Evolutionary conservation across 2,329 filamentous ascomycete species (phyloP), one percentile per base, ranked within the genome.

Genomic region (Claviceps quebecensis): DNA sequence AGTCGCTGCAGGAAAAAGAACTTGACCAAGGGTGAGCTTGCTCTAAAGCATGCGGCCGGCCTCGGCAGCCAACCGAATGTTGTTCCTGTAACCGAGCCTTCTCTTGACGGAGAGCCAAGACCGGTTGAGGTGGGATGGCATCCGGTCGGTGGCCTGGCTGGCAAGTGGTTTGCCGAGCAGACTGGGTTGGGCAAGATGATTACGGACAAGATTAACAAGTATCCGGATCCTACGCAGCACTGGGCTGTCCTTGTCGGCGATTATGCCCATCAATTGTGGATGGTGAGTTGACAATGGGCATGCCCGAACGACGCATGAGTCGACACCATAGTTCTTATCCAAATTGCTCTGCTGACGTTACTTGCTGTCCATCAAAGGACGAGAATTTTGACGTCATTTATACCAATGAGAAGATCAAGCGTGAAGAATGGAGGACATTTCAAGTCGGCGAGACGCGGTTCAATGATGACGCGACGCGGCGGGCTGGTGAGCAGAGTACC

Each of bases 141-240:
- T 60, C 76, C 77, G 1, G 75, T 80, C 6, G 75, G 70, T 16
- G 76, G 76, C 0, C 63, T 74, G 17, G 74, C 73, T 0, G 76
- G 76, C 41, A 78, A 77, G 57, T 80, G 76, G 76, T 75, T 80
- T 48, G 75, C 76, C 14, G 75, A 80, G 50, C 66, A 74, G 58
- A 77, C 75, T 0, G 72, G 73, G 0, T 59, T 80, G 22, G 77
- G 77, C 2, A 74, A 73, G 61, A 65, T 75, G 66, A 79, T 80
- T 53, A 77, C 74, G 0, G 72, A 76, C 45, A 73, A 70, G 55
- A 72, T 76, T 50, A 71, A 75, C 56, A 69, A 66, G 52, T 78
- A 75, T 54, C 77, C 77, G 0, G 77, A 80, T 58, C 77, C 77
- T 3, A 78, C 75, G 4, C 77, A 80, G 62, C 77, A 80, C 57